phyloP scores from a whole-genome alignment of 2,329 filamentous ascomycete genomes.

The Penicillium thymicola region DNA sequence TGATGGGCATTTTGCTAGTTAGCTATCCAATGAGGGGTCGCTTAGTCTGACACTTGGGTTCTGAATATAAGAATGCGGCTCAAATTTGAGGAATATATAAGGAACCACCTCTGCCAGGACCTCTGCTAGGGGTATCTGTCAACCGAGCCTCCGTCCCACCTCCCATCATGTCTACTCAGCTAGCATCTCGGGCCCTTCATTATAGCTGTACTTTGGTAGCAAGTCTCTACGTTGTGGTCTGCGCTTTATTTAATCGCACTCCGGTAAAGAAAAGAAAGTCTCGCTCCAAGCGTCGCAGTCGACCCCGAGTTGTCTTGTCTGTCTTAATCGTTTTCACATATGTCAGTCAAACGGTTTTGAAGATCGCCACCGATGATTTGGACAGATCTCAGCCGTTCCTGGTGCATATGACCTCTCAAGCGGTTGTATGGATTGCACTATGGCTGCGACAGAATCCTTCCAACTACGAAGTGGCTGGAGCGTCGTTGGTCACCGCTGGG shows the following conservation, averaged over 20 bases:
- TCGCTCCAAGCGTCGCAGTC: background rate
- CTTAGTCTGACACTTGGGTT: background rate
- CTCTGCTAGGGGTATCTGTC: background rate
- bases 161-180: conserved; percentile 2
- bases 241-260: background rate
- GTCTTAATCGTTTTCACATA: conserved; percentile 5
- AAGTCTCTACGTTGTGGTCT: conserved; percentile 1
- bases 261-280: conserved; percentile 5
- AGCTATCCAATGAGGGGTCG: background rate
- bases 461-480: conserved; percentile 4
- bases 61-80: background rate
- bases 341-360: conserved; percentile 1
- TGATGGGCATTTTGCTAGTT: background rate
- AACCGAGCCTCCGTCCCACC: background rate
- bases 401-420: conserved; percentile 10
- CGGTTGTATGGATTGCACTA: conserved; percentile 1
- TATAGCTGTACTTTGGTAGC: conserved; percentile 4
- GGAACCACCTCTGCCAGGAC: background rate
- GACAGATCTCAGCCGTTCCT: conserved; percentile 7
- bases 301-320: background rate
- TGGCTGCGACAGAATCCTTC: conserved; percentile 3
- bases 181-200: background rate
- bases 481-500: conserved; percentile 8
- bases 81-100: conserved; percentile 1
- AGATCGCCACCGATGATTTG: conserved; percentile 4